Evolutionary conservation across 768 basidiomycete species (phyloP).

Genomic region (Boletus bicolor): DNA sequence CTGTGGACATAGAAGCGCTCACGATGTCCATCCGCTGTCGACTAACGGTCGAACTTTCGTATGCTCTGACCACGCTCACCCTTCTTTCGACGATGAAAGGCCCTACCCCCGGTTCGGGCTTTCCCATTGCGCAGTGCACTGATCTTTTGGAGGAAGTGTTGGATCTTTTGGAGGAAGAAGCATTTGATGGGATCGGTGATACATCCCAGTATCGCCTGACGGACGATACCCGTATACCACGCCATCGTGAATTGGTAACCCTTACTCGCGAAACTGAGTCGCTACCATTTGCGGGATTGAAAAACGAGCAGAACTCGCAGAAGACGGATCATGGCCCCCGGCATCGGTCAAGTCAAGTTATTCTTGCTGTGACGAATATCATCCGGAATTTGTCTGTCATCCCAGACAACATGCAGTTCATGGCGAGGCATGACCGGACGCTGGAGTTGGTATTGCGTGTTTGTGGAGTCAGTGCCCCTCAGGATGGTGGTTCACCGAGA

Average conservation of each 20-base stretch:
- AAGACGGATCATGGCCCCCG: constrained; percentile 51
- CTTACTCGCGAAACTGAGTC: constrained; percentile 54
- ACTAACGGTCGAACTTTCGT: constrained; percentile 79
- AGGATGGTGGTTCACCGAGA: constrained; percentile 31
- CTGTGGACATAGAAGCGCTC: constrained; percentile 87
- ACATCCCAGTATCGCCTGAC: constrained; percentile 24
- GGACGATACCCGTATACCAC: constrained; percentile 43
- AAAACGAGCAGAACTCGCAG: constrained; percentile 43
- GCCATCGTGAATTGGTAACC: constrained; percentile 64
- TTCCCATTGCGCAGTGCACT: constrained; percentile 69
- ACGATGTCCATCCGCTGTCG: constrained; percentile 91
- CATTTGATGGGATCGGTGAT: constrained; percentile 54
- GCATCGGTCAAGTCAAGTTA: constrained; percentile 60
- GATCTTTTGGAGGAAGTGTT: constrained; percentile 86
- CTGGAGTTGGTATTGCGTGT: constrained; percentile 67
- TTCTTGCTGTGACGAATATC: constrained; percentile 72
- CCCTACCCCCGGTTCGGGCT: constrained; percentile 53
- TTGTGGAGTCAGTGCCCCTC: constrained; percentile 46
- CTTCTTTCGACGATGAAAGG: constrained; percentile 77
- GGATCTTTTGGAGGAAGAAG: constrained; percentile 81
- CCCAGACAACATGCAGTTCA: constrained; percentile 63
- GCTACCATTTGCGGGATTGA: constrained; percentile 58
- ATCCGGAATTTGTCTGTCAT: constrained; percentile 83
- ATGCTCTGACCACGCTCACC: constrained; percentile 83
- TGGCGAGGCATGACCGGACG: constrained; percentile 62